Percentiles rank a stretch among this genome's conserved stretches.
Evolutionary conservation across 495 filamentous ascomycete genomes (phyloP).

Genomic region (Podospora anserina): DNA sequence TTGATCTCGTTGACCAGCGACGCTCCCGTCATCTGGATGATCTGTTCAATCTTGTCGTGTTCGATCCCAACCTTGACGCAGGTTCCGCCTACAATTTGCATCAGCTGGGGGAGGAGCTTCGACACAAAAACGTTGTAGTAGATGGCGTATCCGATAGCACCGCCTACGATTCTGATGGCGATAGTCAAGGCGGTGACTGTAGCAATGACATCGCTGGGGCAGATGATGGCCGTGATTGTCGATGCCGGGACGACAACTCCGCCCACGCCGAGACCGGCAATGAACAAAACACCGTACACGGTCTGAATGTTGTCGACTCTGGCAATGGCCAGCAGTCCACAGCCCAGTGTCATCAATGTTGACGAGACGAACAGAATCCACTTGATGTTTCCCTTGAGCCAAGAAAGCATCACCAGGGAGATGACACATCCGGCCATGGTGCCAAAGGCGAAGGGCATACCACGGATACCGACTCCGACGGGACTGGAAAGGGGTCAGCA

Average conservation of each 20-base stretch:
- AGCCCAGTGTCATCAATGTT: conserved; percentile 67
- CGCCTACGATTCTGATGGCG: conserved; percentile 67
- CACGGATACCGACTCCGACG: conserved; percentile 62
- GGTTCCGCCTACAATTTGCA: conserved; percentile 50
- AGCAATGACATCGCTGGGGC: conserved; percentile 68
- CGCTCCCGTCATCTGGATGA: conserved; percentile 56
- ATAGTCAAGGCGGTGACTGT: conserved; percentile 73
- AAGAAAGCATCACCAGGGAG: conserved; percentile 58
- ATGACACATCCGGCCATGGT: conserved; percentile 62
- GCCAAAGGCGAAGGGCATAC: conserved; percentile 62
- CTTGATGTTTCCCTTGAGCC: conserved; percentile 60
- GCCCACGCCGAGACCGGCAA: conserved; percentile 68
- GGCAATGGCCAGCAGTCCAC: conserved; percentile 58
- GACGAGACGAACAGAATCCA: conserved; percentile 61
- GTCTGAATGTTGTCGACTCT: conserved; percentile 56
- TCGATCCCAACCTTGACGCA: conserved; percentile 56
- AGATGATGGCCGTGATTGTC: conserved; percentile 61
- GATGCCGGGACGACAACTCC: conserved; percentile 68
- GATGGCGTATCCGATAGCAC: conserved; percentile 66
- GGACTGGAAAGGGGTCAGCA: conserved; percentile 36
- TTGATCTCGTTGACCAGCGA: conserved; percentile 53
- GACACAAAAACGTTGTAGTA: conserved; percentile 75
- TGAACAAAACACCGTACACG: conserved; percentile 59
- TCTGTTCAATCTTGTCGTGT: conserved; percentile 37
- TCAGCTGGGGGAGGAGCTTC: conserved; percentile 57